A percentile compares a stretch with the other conserved stretches of the same genome.
Conservation (phyloP, 257 asterid genomes). For the Asclepias syriaca region DNA sequence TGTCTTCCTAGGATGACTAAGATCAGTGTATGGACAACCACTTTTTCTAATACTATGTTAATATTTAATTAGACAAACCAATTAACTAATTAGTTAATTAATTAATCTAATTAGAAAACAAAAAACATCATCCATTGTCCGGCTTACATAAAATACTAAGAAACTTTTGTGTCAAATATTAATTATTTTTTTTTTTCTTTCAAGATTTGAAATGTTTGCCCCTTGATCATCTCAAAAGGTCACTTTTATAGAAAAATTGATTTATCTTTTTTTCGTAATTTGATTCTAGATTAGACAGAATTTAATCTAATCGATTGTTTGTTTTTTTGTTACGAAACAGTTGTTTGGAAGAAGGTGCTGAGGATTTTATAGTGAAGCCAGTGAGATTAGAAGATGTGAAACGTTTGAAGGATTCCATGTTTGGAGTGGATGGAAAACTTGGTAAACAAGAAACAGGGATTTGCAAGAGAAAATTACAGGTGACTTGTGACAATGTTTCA, state of each 20-base stretch:
- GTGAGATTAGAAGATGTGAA: slow-evolving; percentile 71
- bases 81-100: too few species aligned
- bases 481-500: slow-evolving; percentile 23
- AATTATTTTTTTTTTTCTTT: neutral
- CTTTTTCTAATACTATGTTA: slow-evolving; percentile 13
- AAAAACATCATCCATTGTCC: neutral
- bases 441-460: slow-evolving; percentile 30
- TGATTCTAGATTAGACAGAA: too few species aligned
- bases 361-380: slow-evolving; percentile 88
- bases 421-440: slow-evolving; percentile 45
- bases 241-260: neutral
- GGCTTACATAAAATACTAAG: slow-evolving; percentile 1
- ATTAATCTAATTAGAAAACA: slow-evolving; percentile 7
- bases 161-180: neutral
- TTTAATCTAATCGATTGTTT: too few species aligned
- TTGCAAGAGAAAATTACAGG: slow-evolving; percentile 67
- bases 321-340: slow-evolving; percentile 29
- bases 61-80: neutral
- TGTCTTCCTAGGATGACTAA: slow-evolving; percentile 24
- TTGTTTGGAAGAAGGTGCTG: slow-evolving; percentile 96
- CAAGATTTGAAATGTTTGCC: slow-evolving; percentile 4
- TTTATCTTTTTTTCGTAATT: too few species aligned
- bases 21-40: slow-evolving; percentile 44
- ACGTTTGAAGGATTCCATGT: slow-evolving; percentile 70
- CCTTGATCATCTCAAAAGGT: neutral